phyloP scores from a whole-genome alignment of 768 basidiomycete species.

The Candolleomyces eurysporus region DNA sequence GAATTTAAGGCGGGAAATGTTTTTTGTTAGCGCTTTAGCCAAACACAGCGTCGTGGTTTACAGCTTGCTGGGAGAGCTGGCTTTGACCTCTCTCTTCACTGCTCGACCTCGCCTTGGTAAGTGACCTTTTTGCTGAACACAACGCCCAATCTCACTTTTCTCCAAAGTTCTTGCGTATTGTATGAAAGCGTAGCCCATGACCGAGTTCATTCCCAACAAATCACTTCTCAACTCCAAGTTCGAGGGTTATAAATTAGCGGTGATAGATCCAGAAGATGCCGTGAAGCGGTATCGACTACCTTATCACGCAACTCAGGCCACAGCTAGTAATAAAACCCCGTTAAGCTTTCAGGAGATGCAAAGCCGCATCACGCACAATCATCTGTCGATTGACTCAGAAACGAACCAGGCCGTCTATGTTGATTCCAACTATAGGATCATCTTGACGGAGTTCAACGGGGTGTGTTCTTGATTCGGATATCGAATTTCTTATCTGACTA shows the following conservation, averaged over 20 bases:
- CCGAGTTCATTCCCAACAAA: slow-evolving; percentile 42
- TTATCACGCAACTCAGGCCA: slow-evolving; percentile 57
- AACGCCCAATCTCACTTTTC: background rate
- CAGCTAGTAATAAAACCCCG: slow-evolving; percentile 56
- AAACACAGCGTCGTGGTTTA: too few relatives aligned
- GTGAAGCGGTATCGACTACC: slow-evolving; percentile 52
- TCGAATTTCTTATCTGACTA: slow-evolving; percentile 10
- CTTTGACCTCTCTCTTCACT: too few relatives aligned
- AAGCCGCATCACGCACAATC: slow-evolving; percentile 83
- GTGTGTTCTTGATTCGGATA: slow-evolving; percentile 40
- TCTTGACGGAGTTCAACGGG: slow-evolving; percentile 54
- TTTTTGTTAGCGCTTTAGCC: too few relatives aligned
- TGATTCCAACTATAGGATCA: slow-evolving; percentile 60
- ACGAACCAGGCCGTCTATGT: slow-evolving; percentile 60
- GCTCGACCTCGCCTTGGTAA: too few relatives aligned
- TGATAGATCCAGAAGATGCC: slow-evolving; percentile 55
- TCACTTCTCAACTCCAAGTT: slow-evolving; percentile 77
- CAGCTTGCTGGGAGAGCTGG: too few relatives aligned
- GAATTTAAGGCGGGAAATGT: too few relatives aligned
- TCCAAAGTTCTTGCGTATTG: background rate
- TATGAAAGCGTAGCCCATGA: slow-evolving; percentile 17
- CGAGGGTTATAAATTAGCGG: slow-evolving; percentile 77
- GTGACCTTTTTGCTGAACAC: background rate
- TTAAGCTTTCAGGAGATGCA: slow-evolving; percentile 81
- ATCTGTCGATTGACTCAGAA: slow-evolving; percentile 52